Evolutionary conservation across 768 basidiomycete genomes (phyloP), one percentile per base, ranked within the genome.

Genomic region (Imleria badia): DNA sequence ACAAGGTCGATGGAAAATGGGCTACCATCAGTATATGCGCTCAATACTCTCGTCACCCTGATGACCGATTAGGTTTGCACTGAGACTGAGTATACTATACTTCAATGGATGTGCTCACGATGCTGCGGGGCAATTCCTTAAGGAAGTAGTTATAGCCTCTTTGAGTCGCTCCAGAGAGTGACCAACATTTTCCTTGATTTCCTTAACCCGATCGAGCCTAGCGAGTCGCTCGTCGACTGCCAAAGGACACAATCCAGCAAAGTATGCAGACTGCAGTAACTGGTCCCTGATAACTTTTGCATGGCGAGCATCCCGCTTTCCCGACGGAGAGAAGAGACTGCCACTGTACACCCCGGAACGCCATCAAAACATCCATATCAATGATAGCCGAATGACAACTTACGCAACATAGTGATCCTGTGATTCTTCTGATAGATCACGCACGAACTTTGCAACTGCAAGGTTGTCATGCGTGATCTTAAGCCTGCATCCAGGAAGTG

Each of bases 1-100:
- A 79, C 75, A 1, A 86, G 76, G 33, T 85, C 77, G 22, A 83
- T 66, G 0, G 83, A 85, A 59, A 81, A 86, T 1, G 75, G 72
- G 48, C 77, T 75, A 26, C 79, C 80, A 23, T 81, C 72, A 5
- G 57, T 64, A 61, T 86, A 86, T 0, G 82, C 82, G 39, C 71
- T 70, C 66, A 82, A 64, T n/a, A 84, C 73, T 36, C 76, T 73
- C 4, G 64, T 60, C 39, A 71, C 63, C 38, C 80, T 81, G 34
- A 15, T 17, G 20, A 29, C n/a, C n/a, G n/a, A 36, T 35, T 20
- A 31, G 3, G 17, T 55, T 45, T 35, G 13, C 23, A 14, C 34
- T 41, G 13, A 56, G 9, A 22, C 12, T 5, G 29, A 48, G 13
- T n/a, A n/a, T n/a, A n/a, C n/a, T 15, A 14, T 20, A 48, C 20